Conservation (phyloP, 768 basidiomycete species). For the Thelephora ganbajun region DNA sequence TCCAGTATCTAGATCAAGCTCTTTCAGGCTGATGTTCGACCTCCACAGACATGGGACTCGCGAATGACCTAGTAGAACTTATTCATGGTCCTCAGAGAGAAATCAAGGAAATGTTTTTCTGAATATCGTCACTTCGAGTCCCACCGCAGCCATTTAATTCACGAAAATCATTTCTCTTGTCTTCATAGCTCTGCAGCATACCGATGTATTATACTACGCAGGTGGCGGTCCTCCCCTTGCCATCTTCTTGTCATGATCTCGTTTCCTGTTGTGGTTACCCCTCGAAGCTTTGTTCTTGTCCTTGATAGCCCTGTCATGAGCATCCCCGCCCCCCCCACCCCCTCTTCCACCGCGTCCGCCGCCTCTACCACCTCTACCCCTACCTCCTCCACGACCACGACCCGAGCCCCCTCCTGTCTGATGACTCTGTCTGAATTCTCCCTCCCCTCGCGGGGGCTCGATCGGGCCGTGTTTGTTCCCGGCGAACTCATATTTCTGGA, state of each 20-base stretch:
- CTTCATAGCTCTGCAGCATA: not conserved
- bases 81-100: not conserved
- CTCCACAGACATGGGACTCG: not conserved
- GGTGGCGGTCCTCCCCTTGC: constrained; percentile 34
- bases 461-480: constrained; percentile 32
- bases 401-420: constrained; percentile 19
- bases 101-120: not conserved
- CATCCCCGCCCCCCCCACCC: constrained; percentile 22
- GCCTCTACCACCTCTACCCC: constrained; percentile 23
- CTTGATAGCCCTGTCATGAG: constrained; percentile 55
- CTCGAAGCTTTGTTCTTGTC: constrained; percentile 65
- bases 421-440: constrained; percentile 10
- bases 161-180: not conserved
- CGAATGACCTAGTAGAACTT: not conserved
- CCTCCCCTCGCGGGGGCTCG: constrained; percentile 8
- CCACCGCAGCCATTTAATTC: not conserved
- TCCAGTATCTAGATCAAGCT: not conserved
- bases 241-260: constrained; percentile 89
- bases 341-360: constrained; percentile 23
- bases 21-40: not conserved
- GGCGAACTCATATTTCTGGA: constrained; percentile 63
- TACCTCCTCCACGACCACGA: constrained; percentile 25
- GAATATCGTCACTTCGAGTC: not conserved
- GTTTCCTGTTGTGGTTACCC: constrained; percentile 61
- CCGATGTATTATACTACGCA: not conserved